These are phyloP conservation scores for Xeromyces bisporus DNA, from an alignment of 495 filamentous ascomycete species.

Conservation along the genomic window DNA sequence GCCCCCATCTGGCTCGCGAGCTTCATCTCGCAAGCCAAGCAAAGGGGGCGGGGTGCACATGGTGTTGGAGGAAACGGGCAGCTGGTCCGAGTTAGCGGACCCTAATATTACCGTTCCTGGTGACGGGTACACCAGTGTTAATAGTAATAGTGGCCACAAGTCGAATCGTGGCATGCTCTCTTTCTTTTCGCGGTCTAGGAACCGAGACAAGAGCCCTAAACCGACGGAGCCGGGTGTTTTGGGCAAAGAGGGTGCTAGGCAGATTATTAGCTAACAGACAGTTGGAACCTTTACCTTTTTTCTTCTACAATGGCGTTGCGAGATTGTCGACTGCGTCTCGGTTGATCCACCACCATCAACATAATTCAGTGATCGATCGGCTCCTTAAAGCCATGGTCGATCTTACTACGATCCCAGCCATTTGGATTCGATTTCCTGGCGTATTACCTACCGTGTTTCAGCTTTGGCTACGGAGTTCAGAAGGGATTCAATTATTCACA, in stretches of 20 bases:
- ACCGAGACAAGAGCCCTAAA: constrained; percentile 79
- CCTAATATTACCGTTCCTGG: constrained; percentile 61
- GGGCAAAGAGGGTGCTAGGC: constrained; percentile 83
- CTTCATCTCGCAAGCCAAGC: constrained; percentile 41
- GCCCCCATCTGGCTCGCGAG: constrained; percentile 14
- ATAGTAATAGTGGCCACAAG: constrained; percentile 25
- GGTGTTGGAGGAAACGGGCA: constrained; percentile 71
- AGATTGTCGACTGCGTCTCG: not conserved
- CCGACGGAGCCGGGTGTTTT: constrained; percentile 85
- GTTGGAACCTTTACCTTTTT: not conserved
- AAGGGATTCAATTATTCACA: constrained; percentile 6
- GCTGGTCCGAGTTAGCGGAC: constrained; percentile 78
- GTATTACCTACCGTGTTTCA: constrained; percentile 1
- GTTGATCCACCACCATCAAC: no score
- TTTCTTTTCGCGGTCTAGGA: constrained; percentile 77
- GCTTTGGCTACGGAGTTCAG: constrained; percentile 11
- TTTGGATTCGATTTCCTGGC: constrained; percentile 13
- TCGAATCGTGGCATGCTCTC: constrained; percentile 66
- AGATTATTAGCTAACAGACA: constrained; percentile 27
- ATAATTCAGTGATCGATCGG: no score
- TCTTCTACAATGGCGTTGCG: not conserved
- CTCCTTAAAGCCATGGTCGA: no score
- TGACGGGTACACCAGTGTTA: constrained; percentile 35
- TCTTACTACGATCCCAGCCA: not conserved
- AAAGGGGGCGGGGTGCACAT: constrained; percentile 80